These are phyloP conservation scores for Helotiales sp. DNA, from an alignment of 2,329 filamentous ascomycete species.

Conservation along the genomic window DNA sequence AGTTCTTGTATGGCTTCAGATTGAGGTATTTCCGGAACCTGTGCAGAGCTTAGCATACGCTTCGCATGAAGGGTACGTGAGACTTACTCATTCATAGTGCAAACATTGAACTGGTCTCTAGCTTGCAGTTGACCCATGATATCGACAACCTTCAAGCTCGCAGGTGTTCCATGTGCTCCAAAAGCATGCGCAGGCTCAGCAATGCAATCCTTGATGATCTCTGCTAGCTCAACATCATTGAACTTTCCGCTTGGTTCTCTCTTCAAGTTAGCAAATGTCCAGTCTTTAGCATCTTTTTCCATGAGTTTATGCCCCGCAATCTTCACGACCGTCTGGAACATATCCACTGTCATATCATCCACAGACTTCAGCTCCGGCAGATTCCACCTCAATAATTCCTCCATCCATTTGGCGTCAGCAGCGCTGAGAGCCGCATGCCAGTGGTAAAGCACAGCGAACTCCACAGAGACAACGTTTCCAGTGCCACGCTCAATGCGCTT, in stretches of 20 bases:
- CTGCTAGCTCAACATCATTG: slow-evolving; percentile 44
- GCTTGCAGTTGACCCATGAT: slow-evolving; percentile 49
- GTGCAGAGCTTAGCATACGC: neutral
- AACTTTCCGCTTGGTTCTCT: slow-evolving; percentile 43
- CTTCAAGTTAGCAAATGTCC: slow-evolving; percentile 44
- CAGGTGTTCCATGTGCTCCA: slow-evolving; percentile 49
- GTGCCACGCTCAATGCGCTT: slow-evolving; percentile 43
- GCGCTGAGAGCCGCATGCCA: slow-evolving; percentile 47
- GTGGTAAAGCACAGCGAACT: slow-evolving; percentile 48
- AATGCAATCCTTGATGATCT: slow-evolving; percentile 46
- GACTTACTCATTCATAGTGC: slow-evolving; percentile 50
- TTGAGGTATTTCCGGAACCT: slow-evolving; percentile 54
- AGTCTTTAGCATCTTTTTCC: slow-evolving; percentile 36
- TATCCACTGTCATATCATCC: slow-evolving; percentile 43
- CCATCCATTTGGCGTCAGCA: slow-evolving; percentile 47
- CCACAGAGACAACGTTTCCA: slow-evolving; percentile 46
- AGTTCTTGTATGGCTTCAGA: slow-evolving; percentile 47
- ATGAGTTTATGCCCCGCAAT: slow-evolving; percentile 39
- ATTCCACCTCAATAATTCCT: slow-evolving; percentile 36
- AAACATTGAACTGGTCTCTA: slow-evolving; percentile 48
- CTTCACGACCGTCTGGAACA: slow-evolving; percentile 44
- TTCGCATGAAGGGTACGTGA: neutral
- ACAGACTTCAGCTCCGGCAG: slow-evolving; percentile 42
- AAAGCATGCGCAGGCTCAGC: slow-evolving; percentile 52
- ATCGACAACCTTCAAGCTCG: slow-evolving; percentile 47